Percentiles rank a stretch among this genome's conserved stretches.
Evolutionary conservation across 2,329 filamentous ascomycete genomes (phyloP).

Genomic region (Knoxdaviesia proteae): DNA sequence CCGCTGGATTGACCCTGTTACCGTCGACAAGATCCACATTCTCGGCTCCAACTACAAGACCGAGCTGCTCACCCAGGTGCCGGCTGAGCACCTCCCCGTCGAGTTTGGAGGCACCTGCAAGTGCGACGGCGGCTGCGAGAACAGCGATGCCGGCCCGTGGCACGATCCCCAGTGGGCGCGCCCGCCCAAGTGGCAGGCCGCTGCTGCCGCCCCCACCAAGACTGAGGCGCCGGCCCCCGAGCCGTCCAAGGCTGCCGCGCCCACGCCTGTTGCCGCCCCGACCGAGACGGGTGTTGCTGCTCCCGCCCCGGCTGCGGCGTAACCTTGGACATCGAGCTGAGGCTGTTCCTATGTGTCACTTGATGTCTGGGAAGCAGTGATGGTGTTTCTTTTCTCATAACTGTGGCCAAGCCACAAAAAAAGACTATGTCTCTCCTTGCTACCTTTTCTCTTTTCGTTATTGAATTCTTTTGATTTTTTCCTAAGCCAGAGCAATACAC

Average conservation of each 20-base stretch:
- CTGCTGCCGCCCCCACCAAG: slow-evolving; percentile 8
- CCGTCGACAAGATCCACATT: slow-evolving; percentile 87
- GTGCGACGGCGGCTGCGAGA: slow-evolving; percentile 61
- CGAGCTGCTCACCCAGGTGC: slow-evolving; percentile 68
- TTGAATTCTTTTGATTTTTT: background rate
- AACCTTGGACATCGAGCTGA: background rate
- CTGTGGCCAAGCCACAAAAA: slow-evolving; percentile 3
- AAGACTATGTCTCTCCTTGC: slow-evolving; percentile 1
- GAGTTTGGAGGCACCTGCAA: slow-evolving; percentile 68
- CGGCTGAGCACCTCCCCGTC: slow-evolving; percentile 74
- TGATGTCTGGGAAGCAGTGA: too few relatives aligned
- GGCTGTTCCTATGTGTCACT: too few relatives aligned
- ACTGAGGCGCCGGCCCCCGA: slow-evolving; percentile 13
- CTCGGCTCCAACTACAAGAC: slow-evolving; percentile 63
- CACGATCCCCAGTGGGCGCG: slow-evolving; percentile 46
- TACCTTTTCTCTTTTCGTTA: too few relatives aligned
- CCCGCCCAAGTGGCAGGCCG: slow-evolving; percentile 39
- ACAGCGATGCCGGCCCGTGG: slow-evolving; percentile 89
- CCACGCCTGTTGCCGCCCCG: slow-evolving; percentile 10
- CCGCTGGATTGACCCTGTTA: slow-evolving; percentile 90
- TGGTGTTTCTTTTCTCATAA: too few relatives aligned
- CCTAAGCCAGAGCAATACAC: background rate
- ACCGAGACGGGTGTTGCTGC: slow-evolving; percentile 9
- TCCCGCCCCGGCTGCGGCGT: slow-evolving; percentile 5
- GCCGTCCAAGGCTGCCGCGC: slow-evolving; percentile 12